phyloP scores from a whole-genome alignment of 768 basidiomycete genomes.

The Podaxis rugospora region DNA sequence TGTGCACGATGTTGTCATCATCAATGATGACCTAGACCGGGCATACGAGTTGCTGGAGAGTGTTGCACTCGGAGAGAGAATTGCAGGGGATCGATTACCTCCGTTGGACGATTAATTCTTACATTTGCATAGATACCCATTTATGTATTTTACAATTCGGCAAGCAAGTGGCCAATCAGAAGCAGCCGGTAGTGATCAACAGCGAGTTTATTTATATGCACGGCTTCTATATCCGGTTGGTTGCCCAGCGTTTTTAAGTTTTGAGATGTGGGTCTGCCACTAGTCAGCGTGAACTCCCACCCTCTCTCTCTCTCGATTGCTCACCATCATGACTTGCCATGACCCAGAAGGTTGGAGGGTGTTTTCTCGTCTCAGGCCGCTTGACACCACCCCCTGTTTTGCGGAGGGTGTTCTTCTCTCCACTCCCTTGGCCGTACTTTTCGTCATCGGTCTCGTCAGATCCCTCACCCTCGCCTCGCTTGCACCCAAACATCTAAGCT shows the following conservation, averaged over 20 bases:
- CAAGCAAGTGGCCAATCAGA: neutral
- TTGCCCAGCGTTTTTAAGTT: neutral
- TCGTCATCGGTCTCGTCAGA: conserved; percentile 36
- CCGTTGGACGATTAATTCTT: conserved; percentile 47
- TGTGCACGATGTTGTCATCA: conserved; percentile 77
- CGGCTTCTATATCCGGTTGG: neutral
- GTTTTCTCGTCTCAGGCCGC: conserved; percentile 53
- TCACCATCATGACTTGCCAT: conserved; percentile 37
- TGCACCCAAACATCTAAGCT: conserved; percentile 28
- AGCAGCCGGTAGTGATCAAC: neutral
- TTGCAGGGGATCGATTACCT: conserved; percentile 63
- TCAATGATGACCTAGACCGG: conserved; percentile 85
- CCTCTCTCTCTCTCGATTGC: conserved; percentile 14
- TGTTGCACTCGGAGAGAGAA: conserved; percentile 67
- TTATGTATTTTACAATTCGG: neutral
- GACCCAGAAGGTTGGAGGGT: conserved; percentile 64
- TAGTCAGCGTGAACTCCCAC: neutral
- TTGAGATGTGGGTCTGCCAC: neutral
- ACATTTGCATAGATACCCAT: neutral
- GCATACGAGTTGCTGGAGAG: conserved; percentile 77
- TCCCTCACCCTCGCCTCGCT: conserved; percentile 25
- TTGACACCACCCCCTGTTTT: conserved; percentile 80
- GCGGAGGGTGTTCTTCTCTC: conserved; percentile 71
- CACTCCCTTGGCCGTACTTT: conserved; percentile 39
- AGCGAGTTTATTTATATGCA: neutral